Base-by-base conservation (phyloP, 2,329 filamentous ascomycete genomes). In the Penicillium sp. region DNA sequence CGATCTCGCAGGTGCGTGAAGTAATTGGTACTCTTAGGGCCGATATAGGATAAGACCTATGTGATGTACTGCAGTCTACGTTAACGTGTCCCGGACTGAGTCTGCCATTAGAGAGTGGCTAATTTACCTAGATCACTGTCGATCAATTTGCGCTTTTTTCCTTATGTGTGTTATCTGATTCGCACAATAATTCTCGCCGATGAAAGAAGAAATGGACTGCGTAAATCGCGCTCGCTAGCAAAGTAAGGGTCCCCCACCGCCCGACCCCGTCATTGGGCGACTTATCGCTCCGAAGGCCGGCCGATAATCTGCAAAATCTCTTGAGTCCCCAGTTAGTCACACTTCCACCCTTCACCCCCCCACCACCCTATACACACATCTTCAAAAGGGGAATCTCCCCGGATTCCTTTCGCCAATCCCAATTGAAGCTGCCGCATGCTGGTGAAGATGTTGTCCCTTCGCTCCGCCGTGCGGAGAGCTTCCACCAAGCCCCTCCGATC, bases 401-500 rank as follows among this genome's bases (percentile, higher is more conserved):
- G 53, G 39, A 8, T 27, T 27, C 53, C 46, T 50, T 40, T 46
- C 48, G 54, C 55, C 46, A 48, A 39, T 50, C 45, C 44, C 54
- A 57, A 61, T 66, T 61, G 58, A 65, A 70, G 69, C 67, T 72
- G 69, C 70, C 70, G 69, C 69, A 73, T 73, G 70, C 63, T 70
- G 63, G 66, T 66, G 64, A 74, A 63, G 58, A 74, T 74, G 71
- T 60, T 75, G 61, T 72, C 71, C 62, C 67, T 72, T 69, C 71
- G 69, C 66, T 69, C 69, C 61, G 69, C 72, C 62, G 70, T 73
- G 71, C 71, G 72, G 69, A 74, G 72, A 72, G 71, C 72, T 69
- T 69, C 69, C 55, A 63, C 67, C 60, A 71, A 70, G 60, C 69
- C 71, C 63, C 64, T 72, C 63, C 69, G 69, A 63, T 66, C 68